A percentile compares a stretch with the other conserved stretches of the same genome.
phyloP scores from a whole-genome alignment of 306 rosid species.

The Dalbergia cochinchinensis region DNA sequence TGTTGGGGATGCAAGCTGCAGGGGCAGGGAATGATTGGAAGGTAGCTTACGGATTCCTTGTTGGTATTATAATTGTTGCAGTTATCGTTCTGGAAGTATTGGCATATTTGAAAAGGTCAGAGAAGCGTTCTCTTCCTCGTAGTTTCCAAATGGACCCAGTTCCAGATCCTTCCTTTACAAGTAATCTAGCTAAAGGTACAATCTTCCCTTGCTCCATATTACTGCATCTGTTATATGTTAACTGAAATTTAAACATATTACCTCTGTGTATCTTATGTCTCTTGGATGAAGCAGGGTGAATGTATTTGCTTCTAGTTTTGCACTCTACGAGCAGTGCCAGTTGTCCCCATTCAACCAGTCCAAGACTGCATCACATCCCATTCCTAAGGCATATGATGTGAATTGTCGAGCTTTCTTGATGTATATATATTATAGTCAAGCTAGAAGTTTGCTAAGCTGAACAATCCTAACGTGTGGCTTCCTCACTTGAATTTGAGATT shows the following conservation, averaged over 20 bases:
- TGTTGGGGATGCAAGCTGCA: slow-evolving; percentile 84
- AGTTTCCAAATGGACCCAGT: slow-evolving; percentile 68
- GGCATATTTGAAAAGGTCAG: slow-evolving; percentile 74
- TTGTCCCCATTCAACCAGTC: not conserved
- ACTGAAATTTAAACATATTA: not conserved
- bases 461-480: slow-evolving; percentile 39
- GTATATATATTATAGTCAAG: slow-evolving; percentile 33
- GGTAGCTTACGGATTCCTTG: slow-evolving; percentile 86
- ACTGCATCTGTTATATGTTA: slow-evolving; percentile 2
- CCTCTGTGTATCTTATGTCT: slow-evolving; percentile 6
- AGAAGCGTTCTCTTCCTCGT: slow-evolving; percentile 61
- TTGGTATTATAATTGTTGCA: slow-evolving; percentile 62
- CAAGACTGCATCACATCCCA: slow-evolving; percentile 12
- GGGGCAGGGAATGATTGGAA: slow-evolving; percentile 86
- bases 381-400: slow-evolving; percentile 25
- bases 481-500: slow-evolving; percentile 41
- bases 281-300: slow-evolving; percentile 55
- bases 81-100: slow-evolving; percentile 75
- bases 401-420: slow-evolving; percentile 39
- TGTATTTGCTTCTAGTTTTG: slow-evolving; percentile 43
- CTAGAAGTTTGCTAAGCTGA: slow-evolving; percentile 48
- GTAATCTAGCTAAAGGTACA: slow-evolving; percentile 48
- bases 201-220: slow-evolving; percentile 12
- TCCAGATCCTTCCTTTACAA: slow-evolving; percentile 49
- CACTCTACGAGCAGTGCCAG: not conserved